A percentile compares a stretch with the other conserved stretches of the same genome.
Conservation (phyloP, 2,329 filamentous ascomycete genomes). For the Gaeumannomyces sp. region DNA sequence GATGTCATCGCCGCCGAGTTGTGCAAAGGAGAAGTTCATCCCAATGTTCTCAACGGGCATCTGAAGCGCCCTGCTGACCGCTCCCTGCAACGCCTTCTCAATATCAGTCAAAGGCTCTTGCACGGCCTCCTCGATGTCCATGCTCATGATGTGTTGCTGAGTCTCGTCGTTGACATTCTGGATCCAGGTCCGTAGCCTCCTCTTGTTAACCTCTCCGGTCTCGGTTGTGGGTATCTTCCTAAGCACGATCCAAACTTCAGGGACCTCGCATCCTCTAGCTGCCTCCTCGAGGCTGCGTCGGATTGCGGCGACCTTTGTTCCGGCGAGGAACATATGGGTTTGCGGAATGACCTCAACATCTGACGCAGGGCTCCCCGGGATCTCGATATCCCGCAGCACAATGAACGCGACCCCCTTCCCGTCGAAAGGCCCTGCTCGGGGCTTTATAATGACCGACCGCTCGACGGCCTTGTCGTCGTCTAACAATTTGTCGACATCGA, state of each 20-base stretch:
- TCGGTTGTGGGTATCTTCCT: constrained; percentile 38
- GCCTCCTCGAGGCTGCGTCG: constrained; percentile 27
- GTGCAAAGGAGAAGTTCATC: constrained; percentile 34
- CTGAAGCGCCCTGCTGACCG: constrained; percentile 32
- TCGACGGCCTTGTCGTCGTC: constrained; percentile 34
- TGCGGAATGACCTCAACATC: constrained; percentile 30
- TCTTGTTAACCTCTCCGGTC: constrained; percentile 33
- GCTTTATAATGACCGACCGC: constrained; percentile 36
- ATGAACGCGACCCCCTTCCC: constrained; percentile 42
- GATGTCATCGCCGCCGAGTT: constrained; percentile 34
- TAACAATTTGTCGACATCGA: constrained; percentile 17
- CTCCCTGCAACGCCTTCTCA: constrained; percentile 32
- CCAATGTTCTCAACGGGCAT: constrained; percentile 32
- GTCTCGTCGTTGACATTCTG: constrained; percentile 44
- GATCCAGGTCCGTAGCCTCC: constrained; percentile 45
- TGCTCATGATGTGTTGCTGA: constrained; percentile 38
- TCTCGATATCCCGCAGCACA: constrained; percentile 27
- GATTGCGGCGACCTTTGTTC: constrained; percentile 35
- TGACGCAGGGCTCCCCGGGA: constrained; percentile 23
- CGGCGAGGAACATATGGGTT: constrained; percentile 33
- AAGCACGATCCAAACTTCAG: constrained; percentile 43
- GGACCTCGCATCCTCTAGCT: constrained; percentile 31
- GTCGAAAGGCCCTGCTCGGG: constrained; percentile 44
- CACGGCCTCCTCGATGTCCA: constrained; percentile 31
- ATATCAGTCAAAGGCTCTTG: constrained; percentile 29